Base-by-base conservation (phyloP, 1,139 yeast species). In the Casaregolazyma lundiana region DNA sequence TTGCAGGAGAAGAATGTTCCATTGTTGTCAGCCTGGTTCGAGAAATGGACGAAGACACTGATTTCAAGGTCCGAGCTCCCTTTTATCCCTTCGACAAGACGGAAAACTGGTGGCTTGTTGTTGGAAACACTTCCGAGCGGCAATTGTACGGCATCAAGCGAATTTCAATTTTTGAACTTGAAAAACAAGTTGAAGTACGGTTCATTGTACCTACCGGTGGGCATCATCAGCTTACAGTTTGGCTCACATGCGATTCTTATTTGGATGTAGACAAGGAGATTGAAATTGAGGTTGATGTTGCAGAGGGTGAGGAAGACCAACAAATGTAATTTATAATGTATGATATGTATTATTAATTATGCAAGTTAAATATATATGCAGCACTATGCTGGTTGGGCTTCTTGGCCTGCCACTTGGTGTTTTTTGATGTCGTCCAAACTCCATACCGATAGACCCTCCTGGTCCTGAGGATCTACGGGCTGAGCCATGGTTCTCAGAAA, bases 371-470 rank as follows among this genome's bases (percentile, higher is more conserved):
- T 20, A 20, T n/a, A 11, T 11, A 9, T n/a, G 36, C 9, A 8
- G 16, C 29, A 20, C 21, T n/a, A n/a, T 21, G 24, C 8, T n/a
- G 9, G 19, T 11, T 16, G 5, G 18, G n/a, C 18, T 22, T 17
- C 19, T 24, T 13, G 7, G 41, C 32, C 19, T 38, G 41, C 16
- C 20, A 19, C 32, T 19, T 45, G 44, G 15, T 39, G 38, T 8
- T 18, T 15, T 20, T 45, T 70, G 48, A 90, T 69, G 59, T 89
- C 94, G 29, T 80, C 81, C 24, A 81, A 53, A 52, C 82, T 84
- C 98, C 98, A 92, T 16, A 94, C 96, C 13, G 96, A 84, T 2
- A 90, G 84, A 40, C 97, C 97, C 58, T 89, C 95, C 63, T 87
- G 95, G 61, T 92, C 97, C 53, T 85, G 82, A 1, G 89, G 86